Conservation (phyloP, 2,329 filamentous ascomycete genomes). For the Aspergillus pseudotamarii region DNA sequence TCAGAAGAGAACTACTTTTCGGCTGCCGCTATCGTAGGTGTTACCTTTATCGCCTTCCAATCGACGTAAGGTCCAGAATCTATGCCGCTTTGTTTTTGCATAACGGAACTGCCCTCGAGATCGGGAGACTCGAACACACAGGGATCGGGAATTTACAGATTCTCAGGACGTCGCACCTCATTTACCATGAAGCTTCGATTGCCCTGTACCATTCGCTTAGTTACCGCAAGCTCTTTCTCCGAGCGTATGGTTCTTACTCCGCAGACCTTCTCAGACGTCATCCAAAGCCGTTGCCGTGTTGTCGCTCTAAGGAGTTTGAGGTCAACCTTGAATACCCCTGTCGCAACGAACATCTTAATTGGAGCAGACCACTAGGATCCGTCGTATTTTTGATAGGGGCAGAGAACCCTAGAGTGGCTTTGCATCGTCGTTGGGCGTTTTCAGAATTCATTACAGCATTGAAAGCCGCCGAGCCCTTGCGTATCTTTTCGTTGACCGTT, state of each 20-base stretch:
- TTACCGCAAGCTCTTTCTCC: constrained; percentile 18
- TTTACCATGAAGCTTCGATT: constrained; percentile 24
- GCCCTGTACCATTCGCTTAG: constrained; percentile 20
- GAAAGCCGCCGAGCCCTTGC: constrained; percentile 13
- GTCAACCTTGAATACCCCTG: constrained; percentile 11
- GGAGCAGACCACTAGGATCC: constrained; percentile 14
- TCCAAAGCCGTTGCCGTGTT: constrained; percentile 15
- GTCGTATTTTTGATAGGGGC: constrained; percentile 19
- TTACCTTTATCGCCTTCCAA: constrained; percentile 18
- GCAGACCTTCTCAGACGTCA: constrained; percentile 15
- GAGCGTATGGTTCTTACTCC: constrained; percentile 15
- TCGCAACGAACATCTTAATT: constrained; percentile 7
- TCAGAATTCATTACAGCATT: constrained; percentile 17
- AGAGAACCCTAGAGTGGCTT: constrained; percentile 11
- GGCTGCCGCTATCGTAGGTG: constrained; percentile 14
- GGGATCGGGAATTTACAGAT: constrained; percentile 14
- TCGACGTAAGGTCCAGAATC: constrained; percentile 17
- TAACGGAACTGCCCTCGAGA: constrained; percentile 15
- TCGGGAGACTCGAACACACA: constrained; percentile 12
- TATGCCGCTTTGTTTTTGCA: constrained; percentile 16
- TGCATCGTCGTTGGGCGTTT: constrained; percentile 19
- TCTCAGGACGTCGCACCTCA: constrained; percentile 19
- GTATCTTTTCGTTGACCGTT: constrained; percentile 16
- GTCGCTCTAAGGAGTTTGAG: constrained; percentile 4
- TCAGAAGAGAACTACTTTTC: constrained; percentile 3